A percentile compares a stretch with the other conserved stretches of the same genome.
These are phyloP conservation scores for Kwoniella dendrophila DNA, from an alignment of 768 basidiomycete genomes.

Conservation along the genomic window DNA sequence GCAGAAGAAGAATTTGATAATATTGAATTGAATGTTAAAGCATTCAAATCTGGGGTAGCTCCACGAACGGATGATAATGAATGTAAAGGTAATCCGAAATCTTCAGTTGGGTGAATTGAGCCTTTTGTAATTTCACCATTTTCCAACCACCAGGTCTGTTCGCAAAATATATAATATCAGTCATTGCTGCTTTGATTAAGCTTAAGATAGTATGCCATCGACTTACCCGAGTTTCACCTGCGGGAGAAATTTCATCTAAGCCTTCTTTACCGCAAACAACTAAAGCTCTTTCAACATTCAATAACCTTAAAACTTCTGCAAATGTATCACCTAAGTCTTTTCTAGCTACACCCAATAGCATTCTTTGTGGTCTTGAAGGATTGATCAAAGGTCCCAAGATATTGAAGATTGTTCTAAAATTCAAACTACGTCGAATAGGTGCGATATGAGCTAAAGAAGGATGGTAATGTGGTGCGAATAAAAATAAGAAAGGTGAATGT, in stretches of 20 bases:
- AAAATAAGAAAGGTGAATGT: conserved; percentile 76
- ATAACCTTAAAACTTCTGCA: conserved; percentile 70
- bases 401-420: conserved; percentile 97
- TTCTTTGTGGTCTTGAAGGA: conserved; percentile 79
- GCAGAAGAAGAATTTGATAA: conserved; percentile 61
- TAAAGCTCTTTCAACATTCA: conserved; percentile 77
- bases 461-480: conserved; percentile 92
- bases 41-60: conserved; percentile 77
- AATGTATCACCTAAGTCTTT: conserved; percentile 78
- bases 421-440: conserved; percentile 79
- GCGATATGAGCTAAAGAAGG: conserved; percentile 78
- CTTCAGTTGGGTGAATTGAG: conserved; percentile 65
- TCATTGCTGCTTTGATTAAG: not conserved
- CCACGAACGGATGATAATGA: conserved; percentile 72
- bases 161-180: not conserved
- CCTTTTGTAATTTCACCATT: conserved; percentile 66
- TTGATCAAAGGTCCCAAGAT: conserved; percentile 91
- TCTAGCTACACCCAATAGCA: conserved; percentile 89
- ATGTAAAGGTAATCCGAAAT: conserved; percentile 76
- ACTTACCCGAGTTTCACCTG: conserved; percentile 81
- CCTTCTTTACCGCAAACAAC: conserved; percentile 92
- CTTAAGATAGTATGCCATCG: not conserved
- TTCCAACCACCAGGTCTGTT: conserved; percentile 67
- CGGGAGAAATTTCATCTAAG: conserved; percentile 93
- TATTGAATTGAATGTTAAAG: conserved; percentile 68